Conservation (phyloP, 495 filamentous ascomycete genomes). For the Haplographium delicatum region DNA sequence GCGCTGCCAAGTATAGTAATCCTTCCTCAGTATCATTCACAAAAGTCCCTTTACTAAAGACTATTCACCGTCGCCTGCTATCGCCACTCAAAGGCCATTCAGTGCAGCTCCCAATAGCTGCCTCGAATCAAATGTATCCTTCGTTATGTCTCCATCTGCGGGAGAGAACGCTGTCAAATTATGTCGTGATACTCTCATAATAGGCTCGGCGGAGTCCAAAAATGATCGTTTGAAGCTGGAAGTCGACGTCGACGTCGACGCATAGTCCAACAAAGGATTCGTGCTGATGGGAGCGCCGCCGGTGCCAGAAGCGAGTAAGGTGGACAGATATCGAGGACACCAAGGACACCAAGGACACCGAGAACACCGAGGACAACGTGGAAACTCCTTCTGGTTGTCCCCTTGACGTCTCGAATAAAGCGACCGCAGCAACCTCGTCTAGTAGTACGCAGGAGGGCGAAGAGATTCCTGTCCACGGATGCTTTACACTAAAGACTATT, state of each 20-base stretch:
- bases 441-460: slow-evolving; percentile 16
- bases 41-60: slow-evolving; percentile 4
- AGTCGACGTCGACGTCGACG: slow-evolving; percentile 4
- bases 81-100: slow-evolving; percentile 8
- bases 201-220: slow-evolving; percentile 10
- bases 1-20: slow-evolving; percentile 3
- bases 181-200: slow-evolving; percentile 14
- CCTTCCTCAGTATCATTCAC: slow-evolving; percentile 7
- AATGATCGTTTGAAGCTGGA: slow-evolving; percentile 6
- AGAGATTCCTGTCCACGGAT: slow-evolving; percentile 23
- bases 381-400: slow-evolving; percentile 10
- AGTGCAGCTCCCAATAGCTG: slow-evolving; percentile 8
- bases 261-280: no score
- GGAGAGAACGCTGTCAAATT: slow-evolving; percentile 10
- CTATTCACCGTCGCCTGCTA: slow-evolving; percentile 2
- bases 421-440: slow-evolving; percentile 15
- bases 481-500: slow-evolving; percentile 19
- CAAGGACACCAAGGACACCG: no score
- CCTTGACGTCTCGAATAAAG: slow-evolving; percentile 18
- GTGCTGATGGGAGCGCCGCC: no score
- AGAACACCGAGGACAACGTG: no score
- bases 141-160: slow-evolving; percentile 7
- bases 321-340: no score
- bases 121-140: slow-evolving; percentile 8
- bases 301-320: no score